These are phyloP conservation scores for Warburgia ugandensis DNA, from an alignment of 164 flowering plant genomes.

Conservation along the genomic window DNA sequence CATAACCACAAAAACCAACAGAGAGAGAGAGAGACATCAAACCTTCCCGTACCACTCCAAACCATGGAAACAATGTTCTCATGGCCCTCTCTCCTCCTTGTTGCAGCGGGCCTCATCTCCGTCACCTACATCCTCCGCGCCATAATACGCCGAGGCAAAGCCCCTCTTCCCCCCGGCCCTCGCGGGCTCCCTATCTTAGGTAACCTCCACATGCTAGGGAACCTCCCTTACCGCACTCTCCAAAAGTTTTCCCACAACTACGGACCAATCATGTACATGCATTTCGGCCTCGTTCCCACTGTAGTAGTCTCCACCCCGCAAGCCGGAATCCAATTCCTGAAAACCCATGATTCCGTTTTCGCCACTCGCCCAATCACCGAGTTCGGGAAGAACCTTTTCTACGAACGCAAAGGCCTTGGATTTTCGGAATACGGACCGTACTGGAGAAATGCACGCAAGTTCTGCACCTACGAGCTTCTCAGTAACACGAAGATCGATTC, in stretches of 20 bases:
- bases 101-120: no score
- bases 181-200: constrained; percentile 29
- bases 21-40: no score
- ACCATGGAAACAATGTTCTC: no score
- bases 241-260: constrained; percentile 17
- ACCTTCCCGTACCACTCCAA: no score
- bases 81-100: no score
- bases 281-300: constrained; percentile 19
- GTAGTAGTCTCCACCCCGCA: constrained; percentile 24
- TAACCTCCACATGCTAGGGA: constrained; percentile 22
- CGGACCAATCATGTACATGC: constrained; percentile 28
- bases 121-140: no score
- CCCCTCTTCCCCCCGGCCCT: constrained; percentile 42
- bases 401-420: constrained; percentile 17
- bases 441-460: constrained; percentile 28
- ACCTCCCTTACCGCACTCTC: constrained; percentile 21
- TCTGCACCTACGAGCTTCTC: constrained; percentile 20
- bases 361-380: constrained; percentile 24
- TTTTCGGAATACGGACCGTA: constrained; percentile 28
- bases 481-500: constrained; percentile 21
- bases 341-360: constrained; percentile 23
- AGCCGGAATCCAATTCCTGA: constrained; percentile 27
- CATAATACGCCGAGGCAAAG: no score
- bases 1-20: no score
- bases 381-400: constrained; percentile 21